phyloP scores from a whole-genome alignment of 225 moss, liverwort and hornwort genomes.

The Marchantia paleacea region DNA sequence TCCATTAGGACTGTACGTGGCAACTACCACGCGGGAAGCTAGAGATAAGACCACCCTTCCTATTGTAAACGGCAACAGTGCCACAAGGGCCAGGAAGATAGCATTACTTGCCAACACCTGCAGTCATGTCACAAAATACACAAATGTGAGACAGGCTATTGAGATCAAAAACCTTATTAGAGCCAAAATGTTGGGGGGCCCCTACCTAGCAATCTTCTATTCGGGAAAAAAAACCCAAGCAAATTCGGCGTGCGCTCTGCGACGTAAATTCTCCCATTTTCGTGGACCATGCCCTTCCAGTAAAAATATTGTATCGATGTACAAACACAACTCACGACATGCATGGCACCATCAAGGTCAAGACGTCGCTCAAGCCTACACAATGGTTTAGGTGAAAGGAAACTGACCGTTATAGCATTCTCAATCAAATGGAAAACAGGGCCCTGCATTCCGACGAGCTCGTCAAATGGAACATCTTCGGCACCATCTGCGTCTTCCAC shows the following conservation, averaged over 20 bases:
- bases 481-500: slow-evolving; percentile 97
- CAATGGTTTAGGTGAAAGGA: not conserved
- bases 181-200: too few relatives aligned
- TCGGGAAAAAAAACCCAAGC: not conserved
- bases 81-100: slow-evolving; percentile 89
- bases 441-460: slow-evolving; percentile 98
- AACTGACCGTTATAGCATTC: slow-evolving; percentile 89
- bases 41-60: slow-evolving; percentile 82
- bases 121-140: slow-evolving; percentile 7
- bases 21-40: slow-evolving; percentile 66
- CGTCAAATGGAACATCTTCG: slow-evolving; percentile 99
- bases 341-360: not conserved
- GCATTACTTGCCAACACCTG: slow-evolving; percentile 97
- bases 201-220: not conserved
- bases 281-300: too few relatives aligned
- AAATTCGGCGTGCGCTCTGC: not conserved
- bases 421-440: slow-evolving; percentile 94
- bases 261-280: not conserved
- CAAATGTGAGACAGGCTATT: not conserved
- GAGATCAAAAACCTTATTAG: too few relatives aligned
- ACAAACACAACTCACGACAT: too few relatives aligned
- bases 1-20: slow-evolving; percentile 46
- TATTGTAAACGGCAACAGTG: slow-evolving; percentile 86
- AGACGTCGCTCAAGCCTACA: not conserved
- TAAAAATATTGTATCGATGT: too few relatives aligned